Percentiles rank a stretch among this genome's conserved stretches.
These are phyloP conservation scores for Talaromyces funiculosus DNA, from an alignment of 2,329 filamentous ascomycete genomes.

Conservation along the genomic window DNA sequence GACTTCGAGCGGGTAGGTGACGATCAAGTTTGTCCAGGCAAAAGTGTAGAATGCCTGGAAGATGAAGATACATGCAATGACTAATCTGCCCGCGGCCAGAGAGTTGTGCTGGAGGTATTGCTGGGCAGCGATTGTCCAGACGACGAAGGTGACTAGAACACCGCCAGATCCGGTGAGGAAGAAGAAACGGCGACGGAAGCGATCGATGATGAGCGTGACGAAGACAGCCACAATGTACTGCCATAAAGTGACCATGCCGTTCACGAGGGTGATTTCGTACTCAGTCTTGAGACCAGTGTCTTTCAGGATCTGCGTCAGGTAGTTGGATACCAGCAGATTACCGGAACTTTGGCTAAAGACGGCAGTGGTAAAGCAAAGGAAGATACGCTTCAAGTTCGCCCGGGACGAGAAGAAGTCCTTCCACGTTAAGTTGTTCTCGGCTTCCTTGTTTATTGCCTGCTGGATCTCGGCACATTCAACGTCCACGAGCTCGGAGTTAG, in stretches of 20 bases:
- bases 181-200: conserved; percentile 31
- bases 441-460: conserved; percentile 43
- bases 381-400: conserved; percentile 38
- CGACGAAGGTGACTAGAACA: conserved; percentile 38
- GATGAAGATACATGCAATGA: conserved; percentile 41
- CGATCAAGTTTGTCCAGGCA: conserved; percentile 42
- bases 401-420: conserved; percentile 37
- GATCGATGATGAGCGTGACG: conserved; percentile 34
- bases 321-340: conserved; percentile 41
- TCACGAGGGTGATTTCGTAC: conserved; percentile 40
- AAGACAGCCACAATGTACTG: conserved; percentile 39
- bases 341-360: conserved; percentile 41
- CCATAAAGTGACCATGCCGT: conserved; percentile 34
- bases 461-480: conserved; percentile 49
- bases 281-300: conserved; percentile 35
- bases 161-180: conserved; percentile 39
- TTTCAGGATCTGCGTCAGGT: conserved; percentile 33
- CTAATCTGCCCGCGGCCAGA: conserved; percentile 28
- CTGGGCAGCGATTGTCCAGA: conserved; percentile 48
- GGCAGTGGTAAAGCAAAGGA: conserved; percentile 37
- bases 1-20: conserved; percentile 42
- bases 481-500: conserved; percentile 41
- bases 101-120: conserved; percentile 27
- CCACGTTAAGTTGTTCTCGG: conserved; percentile 41
- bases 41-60: conserved; percentile 41